Conservation (phyloP, 106 monocot species). For the Posidonia australis region DNA sequence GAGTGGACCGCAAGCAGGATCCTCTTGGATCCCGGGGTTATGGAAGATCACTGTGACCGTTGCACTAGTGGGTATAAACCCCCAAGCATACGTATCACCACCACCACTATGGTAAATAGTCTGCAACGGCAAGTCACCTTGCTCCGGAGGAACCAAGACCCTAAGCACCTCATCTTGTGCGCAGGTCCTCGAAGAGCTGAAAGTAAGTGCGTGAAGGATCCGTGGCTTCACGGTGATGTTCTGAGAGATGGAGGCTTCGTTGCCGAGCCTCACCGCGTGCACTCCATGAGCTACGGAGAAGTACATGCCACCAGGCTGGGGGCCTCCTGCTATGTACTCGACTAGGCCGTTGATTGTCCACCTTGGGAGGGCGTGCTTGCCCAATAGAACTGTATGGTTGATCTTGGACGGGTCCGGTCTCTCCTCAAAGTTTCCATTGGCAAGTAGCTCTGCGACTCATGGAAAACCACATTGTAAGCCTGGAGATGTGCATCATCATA, state of each 20-base stretch:
- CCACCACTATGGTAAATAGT: slow-evolving; percentile 59
- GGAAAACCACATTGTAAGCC: too few species aligned
- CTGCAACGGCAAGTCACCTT: slow-evolving; percentile 67
- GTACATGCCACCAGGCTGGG: slow-evolving; percentile 88
- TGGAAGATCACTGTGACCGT: slow-evolving; percentile 42
- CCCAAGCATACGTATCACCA: slow-evolving; percentile 83
- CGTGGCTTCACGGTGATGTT: slow-evolving; percentile 54
- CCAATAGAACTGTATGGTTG: slow-evolving; percentile 64
- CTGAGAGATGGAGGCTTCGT: slow-evolving; percentile 70
- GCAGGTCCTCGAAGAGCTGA: slow-evolving; percentile 77
- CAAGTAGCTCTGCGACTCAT: slow-evolving; percentile 52
- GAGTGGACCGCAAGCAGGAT: slow-evolving; percentile 88
- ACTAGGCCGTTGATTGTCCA: slow-evolving; percentile 81
- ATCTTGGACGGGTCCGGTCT: slow-evolving; percentile 41
- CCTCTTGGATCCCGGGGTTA: slow-evolving; percentile 73
- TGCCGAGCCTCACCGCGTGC: slow-evolving; percentile 76
- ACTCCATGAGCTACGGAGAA: slow-evolving; percentile 69
- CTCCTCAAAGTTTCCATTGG: slow-evolving; percentile 87
- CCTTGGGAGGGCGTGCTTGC: slow-evolving; percentile 69
- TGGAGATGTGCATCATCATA: too few species aligned
- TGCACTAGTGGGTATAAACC: slow-evolving; percentile 20
- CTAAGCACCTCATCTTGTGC: slow-evolving; percentile 81
- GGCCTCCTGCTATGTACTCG: slow-evolving; percentile 85
- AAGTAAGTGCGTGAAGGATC: slow-evolving; percentile 62
- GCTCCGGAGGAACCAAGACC: slow-evolving; percentile 56